Evolutionary conservation across 208 protist genomes (phyloP), one percentile per base, ranked within the genome.

Genomic region (Trypanosoma rangeli): DNA sequence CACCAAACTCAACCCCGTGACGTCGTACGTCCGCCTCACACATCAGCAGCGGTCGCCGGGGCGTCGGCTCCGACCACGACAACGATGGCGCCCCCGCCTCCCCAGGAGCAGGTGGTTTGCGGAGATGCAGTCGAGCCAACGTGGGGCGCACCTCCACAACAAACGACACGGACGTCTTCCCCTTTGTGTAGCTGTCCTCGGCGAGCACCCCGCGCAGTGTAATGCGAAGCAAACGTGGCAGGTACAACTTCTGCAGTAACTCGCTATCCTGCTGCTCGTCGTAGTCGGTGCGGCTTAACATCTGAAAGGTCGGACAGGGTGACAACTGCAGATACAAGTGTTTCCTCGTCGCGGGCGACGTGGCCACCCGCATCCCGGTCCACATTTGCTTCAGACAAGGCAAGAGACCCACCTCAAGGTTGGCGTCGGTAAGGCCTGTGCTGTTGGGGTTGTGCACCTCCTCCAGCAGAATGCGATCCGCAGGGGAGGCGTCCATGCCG

Each of bases 211-310:
- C 61, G 1, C 68, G 78, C 48, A 96, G 70, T 46, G 83, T 89
- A 22, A 96, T 78, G 28, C 82, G 78, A 22, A 96, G 69, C 53
- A 86, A 79, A 28, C 87, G 90, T 39, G 90, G 85, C 64, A 82
- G 73, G 59, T 79, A 76, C 64, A 95, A 72, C 26, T 82, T 79
- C 13, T 89, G 79, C 61, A 95, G 78, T 44, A 62, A 74, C 33
- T 74, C 79, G 67, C 86, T 93, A 60, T 93, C 82, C 64, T 93
- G 85, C 52, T 84, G 74, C 77, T 94, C 90, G 70, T 92, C 80
- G 86, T 95, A 93, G 74, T 95, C 90, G 57, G 83, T 74, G 0
- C 69, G 68, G 10, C 82, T 79, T 7, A 93, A 70, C 87, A 96
- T 91, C 73, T 83, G 83, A 64, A 96, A 94, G 26, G 52, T 44